Base-by-base conservation (phyloP, 371 early-diverging fungal species). In the Lichtheimia hyalospora region DNA sequence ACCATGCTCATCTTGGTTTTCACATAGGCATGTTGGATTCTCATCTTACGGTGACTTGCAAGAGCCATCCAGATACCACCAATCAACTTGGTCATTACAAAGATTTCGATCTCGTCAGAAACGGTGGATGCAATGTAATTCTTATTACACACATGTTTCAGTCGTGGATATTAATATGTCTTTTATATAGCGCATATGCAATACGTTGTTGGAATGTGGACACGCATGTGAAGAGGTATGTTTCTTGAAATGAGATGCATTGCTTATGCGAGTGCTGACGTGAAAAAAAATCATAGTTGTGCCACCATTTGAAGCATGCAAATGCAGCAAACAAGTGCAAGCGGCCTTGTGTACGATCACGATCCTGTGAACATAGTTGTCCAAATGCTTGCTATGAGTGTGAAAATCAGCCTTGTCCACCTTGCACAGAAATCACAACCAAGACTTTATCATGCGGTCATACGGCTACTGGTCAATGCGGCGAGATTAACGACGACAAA, bases 61-160 rank as follows among this genome's bases (percentile, higher is more conserved):
- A 63, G 50, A 63, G 49, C 1, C 70, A 69, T 43, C 15, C 12
- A 10, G 49, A 62, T 2, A 20, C 25, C 21, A 55, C 28, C 14
- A 53, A 60, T 3, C 6, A 20, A 12, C 65, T 69, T 18, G 57
- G 55, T 2, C 44, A 62, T 15, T 67, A 63, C 62, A 16, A 50
- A 15, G 74, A 75, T 18, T 78, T 78, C 49, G 42, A 51, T 2
- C 0, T 16, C 1, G 57, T 74, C 21, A 66, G 54, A 51, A 74
- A 79, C 23, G 79, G 79, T 16, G 79, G 79, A 1, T 79, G 79
- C 49, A 43, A 27, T 43, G 70, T 69, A 64, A 18, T 14, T 46
- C 6, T 5, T 18, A 6, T 46, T 16, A 21, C 12, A 15, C 5
- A 5, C 16, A 8, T 10, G 46, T 10, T 7, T 12, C 46, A 16